Evolutionary conservation across 257 asterid species (phyloP).

Genomic region (Jaltomata sinuosa): DNA sequence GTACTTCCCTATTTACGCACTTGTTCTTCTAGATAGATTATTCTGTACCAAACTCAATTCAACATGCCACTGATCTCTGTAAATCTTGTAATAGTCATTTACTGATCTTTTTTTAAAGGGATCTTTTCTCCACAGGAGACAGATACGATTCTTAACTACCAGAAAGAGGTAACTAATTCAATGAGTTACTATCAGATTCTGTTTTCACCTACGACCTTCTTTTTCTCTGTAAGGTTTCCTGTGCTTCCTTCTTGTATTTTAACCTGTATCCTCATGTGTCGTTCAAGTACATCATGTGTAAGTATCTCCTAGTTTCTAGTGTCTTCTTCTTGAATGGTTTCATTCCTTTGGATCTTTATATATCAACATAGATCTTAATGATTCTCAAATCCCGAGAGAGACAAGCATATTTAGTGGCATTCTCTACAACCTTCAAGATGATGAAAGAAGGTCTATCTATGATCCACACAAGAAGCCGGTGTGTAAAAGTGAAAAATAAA

Average conservation of each 20-base stretch:
- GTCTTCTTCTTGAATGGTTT: background rate
- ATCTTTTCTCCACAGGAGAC: too few relatives aligned
- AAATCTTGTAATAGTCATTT: too few relatives aligned
- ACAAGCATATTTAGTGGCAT: background rate
- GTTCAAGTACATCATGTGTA: background rate
- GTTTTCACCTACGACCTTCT: background rate
- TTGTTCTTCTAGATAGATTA: too few relatives aligned
- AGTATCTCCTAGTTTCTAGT: background rate
- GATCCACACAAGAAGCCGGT: background rate
- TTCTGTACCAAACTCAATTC: too few relatives aligned
- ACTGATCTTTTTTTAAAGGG: too few relatives aligned
- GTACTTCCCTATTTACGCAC: too few relatives aligned
- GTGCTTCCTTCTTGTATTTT: background rate
- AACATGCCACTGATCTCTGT: too few relatives aligned
- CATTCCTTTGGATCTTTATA: background rate
- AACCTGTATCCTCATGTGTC: background rate
- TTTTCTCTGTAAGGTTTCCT: background rate
- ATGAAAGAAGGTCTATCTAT: too few relatives aligned
- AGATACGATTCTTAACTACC: background rate
- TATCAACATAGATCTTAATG: background rate
- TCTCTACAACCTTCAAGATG: background rate
- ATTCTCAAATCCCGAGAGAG: background rate
- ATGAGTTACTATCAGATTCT: background rate
- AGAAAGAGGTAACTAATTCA: background rate
- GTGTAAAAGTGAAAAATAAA: background rate